Conservation (phyloP, 495 filamentous ascomycete genomes). For the Xylaria longipes region DNA sequence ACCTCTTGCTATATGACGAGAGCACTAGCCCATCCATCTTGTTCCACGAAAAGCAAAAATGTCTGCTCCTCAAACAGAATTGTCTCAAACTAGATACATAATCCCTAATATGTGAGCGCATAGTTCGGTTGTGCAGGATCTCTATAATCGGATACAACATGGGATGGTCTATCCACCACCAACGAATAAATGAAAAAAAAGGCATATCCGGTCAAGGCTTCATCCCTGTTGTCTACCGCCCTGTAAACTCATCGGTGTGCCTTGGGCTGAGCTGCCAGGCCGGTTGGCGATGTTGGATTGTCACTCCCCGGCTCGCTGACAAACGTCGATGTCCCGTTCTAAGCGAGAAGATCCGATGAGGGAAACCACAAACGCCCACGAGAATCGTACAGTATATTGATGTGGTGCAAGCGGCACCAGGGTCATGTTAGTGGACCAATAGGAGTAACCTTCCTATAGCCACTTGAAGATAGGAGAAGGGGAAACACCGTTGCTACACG, state of each 20-base stretch:
- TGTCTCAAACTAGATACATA: not conserved
- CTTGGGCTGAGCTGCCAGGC: not conserved
- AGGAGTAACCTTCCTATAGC: not conserved
- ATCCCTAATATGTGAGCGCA: not conserved
- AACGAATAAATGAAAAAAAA: not conserved
- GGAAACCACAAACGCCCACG: not conserved
- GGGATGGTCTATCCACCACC: not conserved
- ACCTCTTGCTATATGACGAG: not conserved
- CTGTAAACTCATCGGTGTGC: not conserved
- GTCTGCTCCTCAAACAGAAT: not conserved
- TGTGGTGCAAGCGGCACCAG: not conserved
- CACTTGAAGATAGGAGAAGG: not conserved
- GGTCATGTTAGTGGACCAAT: not conserved
- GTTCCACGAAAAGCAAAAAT: not conserved
- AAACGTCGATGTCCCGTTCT: not conserved
- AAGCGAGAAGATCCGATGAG: not conserved
- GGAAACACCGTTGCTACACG: too few relatives aligned
- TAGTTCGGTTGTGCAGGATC: conserved; percentile 3
- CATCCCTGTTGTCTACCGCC: not conserved
- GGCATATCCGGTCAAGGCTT: not conserved
- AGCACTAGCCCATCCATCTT: not conserved
- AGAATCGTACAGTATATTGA: not conserved
- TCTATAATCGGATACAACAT: not conserved
- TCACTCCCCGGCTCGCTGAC: not conserved
- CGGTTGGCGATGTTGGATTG: not conserved